These are phyloP conservation scores for Escovopsis sp. DNA, from an alignment of 2,329 filamentous ascomycete species.

Conservation along the genomic window DNA sequence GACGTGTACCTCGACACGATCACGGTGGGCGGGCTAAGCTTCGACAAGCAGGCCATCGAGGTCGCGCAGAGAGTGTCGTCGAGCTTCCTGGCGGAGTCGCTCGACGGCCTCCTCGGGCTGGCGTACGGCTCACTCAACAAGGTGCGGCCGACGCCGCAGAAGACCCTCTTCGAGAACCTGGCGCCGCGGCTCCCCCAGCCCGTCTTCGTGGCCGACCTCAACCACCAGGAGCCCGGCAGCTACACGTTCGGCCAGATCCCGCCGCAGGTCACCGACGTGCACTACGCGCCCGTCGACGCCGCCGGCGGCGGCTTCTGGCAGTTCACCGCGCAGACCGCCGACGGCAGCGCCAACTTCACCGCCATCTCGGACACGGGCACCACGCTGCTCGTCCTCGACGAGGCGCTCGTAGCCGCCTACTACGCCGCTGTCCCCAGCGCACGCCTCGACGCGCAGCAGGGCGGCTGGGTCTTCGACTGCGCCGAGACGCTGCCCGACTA, in stretches of 20 bases:
- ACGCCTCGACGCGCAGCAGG: slow-evolving; percentile 20
- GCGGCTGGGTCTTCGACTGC: slow-evolving; percentile 32
- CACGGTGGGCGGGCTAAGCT: slow-evolving; percentile 24
- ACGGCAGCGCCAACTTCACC: slow-evolving; percentile 16
- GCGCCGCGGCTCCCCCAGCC: slow-evolving; percentile 6
- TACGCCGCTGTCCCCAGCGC: slow-evolving; percentile 27
- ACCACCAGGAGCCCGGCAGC: slow-evolving; percentile 34
- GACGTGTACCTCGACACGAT: slow-evolving; percentile 29
- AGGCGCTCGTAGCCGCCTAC: slow-evolving; percentile 32
- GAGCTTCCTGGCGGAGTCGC: slow-evolving; percentile 23
- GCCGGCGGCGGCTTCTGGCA: slow-evolving; percentile 50
- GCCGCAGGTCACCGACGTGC: slow-evolving; percentile 30
- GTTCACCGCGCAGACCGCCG: slow-evolving; percentile 11
- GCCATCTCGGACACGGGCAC: slow-evolving; percentile 45
- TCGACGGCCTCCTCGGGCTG: slow-evolving; percentile 31
- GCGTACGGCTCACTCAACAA: slow-evolving; percentile 29
- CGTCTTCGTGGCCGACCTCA: slow-evolving; percentile 57
- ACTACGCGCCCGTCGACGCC: slow-evolving; percentile 44
- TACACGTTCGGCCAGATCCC: slow-evolving; percentile 67
- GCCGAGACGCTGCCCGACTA: slow-evolving; percentile 29
- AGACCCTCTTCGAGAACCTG: slow-evolving; percentile 27
- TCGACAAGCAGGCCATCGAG: slow-evolving; percentile 28
- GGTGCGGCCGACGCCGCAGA: slow-evolving; percentile 23
- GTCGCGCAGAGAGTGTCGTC: slow-evolving; percentile 24
- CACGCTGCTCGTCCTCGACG: slow-evolving; percentile 44